Conservation (phyloP, 2,329 filamentous ascomycete genomes). For the Alternaria sp. region DNA sequence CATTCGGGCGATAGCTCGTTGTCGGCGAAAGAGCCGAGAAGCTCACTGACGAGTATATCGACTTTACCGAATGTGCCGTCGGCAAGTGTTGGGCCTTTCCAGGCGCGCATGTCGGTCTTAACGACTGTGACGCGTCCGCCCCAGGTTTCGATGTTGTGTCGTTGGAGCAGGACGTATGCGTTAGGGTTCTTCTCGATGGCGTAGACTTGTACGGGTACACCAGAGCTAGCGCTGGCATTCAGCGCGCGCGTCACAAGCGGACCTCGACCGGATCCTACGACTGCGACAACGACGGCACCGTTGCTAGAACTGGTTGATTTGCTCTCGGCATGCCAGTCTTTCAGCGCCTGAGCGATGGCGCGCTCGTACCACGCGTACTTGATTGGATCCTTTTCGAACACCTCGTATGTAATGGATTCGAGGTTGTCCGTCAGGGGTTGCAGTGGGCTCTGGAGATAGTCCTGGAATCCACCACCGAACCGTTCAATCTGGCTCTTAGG, state of each 20-base stretch:
- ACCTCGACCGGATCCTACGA: conserved; percentile 91
- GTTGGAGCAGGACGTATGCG: conserved; percentile 88
- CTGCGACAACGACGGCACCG: conserved; percentile 81
- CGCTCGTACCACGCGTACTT: conserved; percentile 97
- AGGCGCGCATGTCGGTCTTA: conserved; percentile 96
- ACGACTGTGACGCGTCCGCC: conserved; percentile 80
- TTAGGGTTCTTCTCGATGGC: conserved; percentile 98
- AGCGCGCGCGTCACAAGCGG: conserved; percentile 89
- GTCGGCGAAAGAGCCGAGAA: conserved; percentile 93
- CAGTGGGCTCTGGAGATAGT: conserved; percentile 92
- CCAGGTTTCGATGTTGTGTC: conserved; percentile 84
- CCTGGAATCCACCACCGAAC: conserved; percentile 78
- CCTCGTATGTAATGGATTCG: conserved; percentile 96
- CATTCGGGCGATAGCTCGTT: conserved; percentile 98
- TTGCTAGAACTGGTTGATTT: conserved; percentile 76
- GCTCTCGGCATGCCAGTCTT: conserved; percentile 74
- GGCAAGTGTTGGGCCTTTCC: conserved; percentile 77
- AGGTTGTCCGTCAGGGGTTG: conserved; percentile 96
- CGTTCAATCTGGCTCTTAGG: conserved; percentile 67
- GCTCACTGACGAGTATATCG: conserved; percentile 92
- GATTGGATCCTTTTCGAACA: conserved; percentile 97
- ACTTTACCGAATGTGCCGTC: conserved; percentile 68
- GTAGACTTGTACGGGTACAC: conserved; percentile 83
- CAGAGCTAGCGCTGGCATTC: conserved; percentile 76
- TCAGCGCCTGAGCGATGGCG: conserved; percentile 80